Percentiles rank a stretch among this genome's conserved stretches.
These are phyloP conservation scores for Piper longum DNA, from an alignment of 164 flowering plant genomes.

Conservation along the genomic window DNA sequence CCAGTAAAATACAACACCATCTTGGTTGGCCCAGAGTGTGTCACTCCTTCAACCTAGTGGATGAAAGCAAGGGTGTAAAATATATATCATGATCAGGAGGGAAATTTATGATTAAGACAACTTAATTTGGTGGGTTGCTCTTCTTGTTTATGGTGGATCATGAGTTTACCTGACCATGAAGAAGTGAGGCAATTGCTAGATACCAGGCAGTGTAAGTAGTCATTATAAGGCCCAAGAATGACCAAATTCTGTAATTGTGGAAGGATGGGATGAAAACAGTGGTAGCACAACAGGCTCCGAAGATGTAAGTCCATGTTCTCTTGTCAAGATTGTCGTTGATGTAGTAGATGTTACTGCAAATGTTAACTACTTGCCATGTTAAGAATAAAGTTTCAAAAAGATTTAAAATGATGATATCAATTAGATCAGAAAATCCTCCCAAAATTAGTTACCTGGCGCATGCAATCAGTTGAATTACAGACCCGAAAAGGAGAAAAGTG, in stretches of 20 bases:
- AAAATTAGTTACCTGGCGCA: constrained; percentile 61
- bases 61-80: neutral
- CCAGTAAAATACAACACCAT: constrained; percentile 67
- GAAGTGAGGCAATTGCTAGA: constrained; percentile 55
- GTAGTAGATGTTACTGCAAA: constrained; percentile 72
- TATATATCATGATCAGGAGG: no score
- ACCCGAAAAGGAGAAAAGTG: constrained; percentile 73
- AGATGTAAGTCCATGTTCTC: constrained; percentile 81
- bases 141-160: no score
- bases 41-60: constrained; percentile 47
- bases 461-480: constrained; percentile 77
- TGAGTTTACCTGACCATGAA: constrained; percentile 59
- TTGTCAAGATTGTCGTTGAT: constrained; percentile 67
- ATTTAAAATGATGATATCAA: neutral
- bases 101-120: no score
- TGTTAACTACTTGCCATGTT: neutral
- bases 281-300: constrained; percentile 82
- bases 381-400: neutral
- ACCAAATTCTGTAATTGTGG: constrained; percentile 84
- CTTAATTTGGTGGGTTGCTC: neutral
- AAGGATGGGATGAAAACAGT: constrained; percentile 79
- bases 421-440: neutral
- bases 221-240: constrained; percentile 76
- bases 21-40: constrained; percentile 54
- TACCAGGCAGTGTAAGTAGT: constrained; percentile 92